Percentiles rank a stretch among this genome's conserved stretches.
Conservation (phyloP, 768 basidiomycete species). For the Macrolepiota fuliginosa region DNA sequence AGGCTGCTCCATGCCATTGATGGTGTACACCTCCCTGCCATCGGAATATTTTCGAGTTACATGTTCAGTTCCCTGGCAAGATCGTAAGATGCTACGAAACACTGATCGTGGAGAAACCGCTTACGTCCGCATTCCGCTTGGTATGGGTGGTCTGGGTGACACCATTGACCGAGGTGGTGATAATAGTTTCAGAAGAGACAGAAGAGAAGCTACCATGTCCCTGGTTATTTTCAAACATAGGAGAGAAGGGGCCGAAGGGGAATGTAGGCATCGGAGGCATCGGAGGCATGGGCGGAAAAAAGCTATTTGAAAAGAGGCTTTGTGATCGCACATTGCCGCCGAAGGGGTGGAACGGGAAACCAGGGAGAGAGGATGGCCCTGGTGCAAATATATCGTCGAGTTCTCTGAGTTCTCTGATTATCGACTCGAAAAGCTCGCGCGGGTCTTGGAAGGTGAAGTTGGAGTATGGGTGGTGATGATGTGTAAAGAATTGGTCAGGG, state of each 20-base stretch:
- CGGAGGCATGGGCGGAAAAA: conserved; percentile 1
- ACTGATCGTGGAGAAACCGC: conserved; percentile 20
- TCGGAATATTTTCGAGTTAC: conserved; percentile 63
- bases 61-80: conserved; percentile 69
- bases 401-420: conserved; percentile 56
- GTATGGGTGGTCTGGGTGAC: conserved; percentile 60
- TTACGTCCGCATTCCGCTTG: conserved; percentile 55
- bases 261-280: conserved; percentile 11
- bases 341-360: conserved; percentile 3
- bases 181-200: conserved; percentile 56
- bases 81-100: conserved; percentile 11
- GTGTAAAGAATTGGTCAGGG: conserved; percentile 40
- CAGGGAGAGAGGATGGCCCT: conserved; percentile 17
- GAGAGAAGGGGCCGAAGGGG: conserved; percentile 3
- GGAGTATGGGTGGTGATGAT: conserved; percentile 26
- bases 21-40: conserved; percentile 59
- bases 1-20: conserved; percentile 64
- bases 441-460: conserved; percentile 67
- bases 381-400: conserved; percentile 20
- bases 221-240: conserved; percentile 18
- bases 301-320: not conserved
- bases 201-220: conserved; percentile 22
- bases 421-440: conserved; percentile 68
- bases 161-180: conserved; percentile 62
- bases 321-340: not conserved